Evolutionary conservation across 805 yeast genomes (phyloP).

Genomic region (Candida suzukii): DNA sequence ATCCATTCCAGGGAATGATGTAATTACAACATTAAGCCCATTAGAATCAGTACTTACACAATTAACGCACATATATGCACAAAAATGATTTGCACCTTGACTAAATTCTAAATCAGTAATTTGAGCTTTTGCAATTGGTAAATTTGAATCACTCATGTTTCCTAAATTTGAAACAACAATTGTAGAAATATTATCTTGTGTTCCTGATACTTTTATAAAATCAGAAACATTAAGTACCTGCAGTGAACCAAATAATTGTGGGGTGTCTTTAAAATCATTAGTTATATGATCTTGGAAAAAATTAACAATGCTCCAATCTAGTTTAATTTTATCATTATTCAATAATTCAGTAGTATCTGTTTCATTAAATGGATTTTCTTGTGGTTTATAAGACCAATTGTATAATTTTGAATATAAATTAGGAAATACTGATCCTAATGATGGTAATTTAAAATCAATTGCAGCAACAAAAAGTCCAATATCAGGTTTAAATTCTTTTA

Average conservation of each 20-base stretch:
- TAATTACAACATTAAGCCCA: conserved; percentile 9
- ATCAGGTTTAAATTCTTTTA: background rate
- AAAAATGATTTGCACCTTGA: conserved; percentile 9
- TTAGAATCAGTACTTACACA: conserved; percentile 11
- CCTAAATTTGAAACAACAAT: conserved; percentile 17
- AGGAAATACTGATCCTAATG: background rate
- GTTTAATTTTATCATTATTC: background rate
- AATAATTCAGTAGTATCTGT: background rate
- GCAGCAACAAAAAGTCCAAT: background rate
- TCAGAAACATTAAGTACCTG: background rate
- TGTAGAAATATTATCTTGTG: conserved; percentile 3
- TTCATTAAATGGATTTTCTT: background rate
- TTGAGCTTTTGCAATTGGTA: conserved; percentile 1
- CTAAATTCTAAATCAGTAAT: conserved; percentile 10
- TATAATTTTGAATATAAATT: background rate
- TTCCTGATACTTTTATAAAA: background rate
- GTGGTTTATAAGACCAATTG: background rate
- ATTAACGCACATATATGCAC: conserved; percentile 9
- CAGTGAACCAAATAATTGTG: background rate
- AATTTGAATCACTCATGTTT: background rate
- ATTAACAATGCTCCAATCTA: conserved; percentile 11
- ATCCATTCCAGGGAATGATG: background rate
- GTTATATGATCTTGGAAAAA: conserved; percentile 7
- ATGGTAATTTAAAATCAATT: background rate
- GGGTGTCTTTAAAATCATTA: background rate